These are phyloP conservation scores for Pholiota molesta DNA, from an alignment of 768 basidiomycete genomes.

Conservation along the genomic window DNA sequence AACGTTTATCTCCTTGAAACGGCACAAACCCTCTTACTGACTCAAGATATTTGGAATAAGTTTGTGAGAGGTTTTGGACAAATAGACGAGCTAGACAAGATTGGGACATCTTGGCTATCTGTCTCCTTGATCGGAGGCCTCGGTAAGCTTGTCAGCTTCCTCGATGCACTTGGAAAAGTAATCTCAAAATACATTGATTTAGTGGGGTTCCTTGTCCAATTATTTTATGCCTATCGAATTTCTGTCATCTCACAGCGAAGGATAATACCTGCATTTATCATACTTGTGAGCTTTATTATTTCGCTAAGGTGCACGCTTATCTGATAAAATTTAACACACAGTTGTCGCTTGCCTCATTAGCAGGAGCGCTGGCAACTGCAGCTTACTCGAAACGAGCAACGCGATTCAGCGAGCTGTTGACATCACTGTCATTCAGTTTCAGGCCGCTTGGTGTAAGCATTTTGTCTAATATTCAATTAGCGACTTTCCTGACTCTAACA, in stretches of 20 bases:
- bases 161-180: no score
- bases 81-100: no score
- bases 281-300: neutral
- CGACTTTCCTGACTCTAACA: neutral
- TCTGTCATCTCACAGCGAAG: neutral
- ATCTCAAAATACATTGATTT: no score
- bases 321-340: neutral
- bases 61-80: neutral
- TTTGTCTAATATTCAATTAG: neutral
- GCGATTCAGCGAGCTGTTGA: neutral
- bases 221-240: slow-evolving; percentile 8
- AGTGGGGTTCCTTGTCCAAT: slow-evolving; percentile 1
- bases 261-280: neutral
- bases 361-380: neutral
- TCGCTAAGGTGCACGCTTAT: no score
- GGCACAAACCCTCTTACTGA: neutral
- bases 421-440: neutral
- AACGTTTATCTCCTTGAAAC: neutral
- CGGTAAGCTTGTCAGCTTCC: neutral
- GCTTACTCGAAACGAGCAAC: neutral
- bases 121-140: no score
- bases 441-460: neutral
- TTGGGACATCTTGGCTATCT: no score
- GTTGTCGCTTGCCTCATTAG: neutral
- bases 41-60: neutral